Conservation (phyloP, 202 grass and related monocot species). For the Miscanthus sacchariflorus region DNA sequence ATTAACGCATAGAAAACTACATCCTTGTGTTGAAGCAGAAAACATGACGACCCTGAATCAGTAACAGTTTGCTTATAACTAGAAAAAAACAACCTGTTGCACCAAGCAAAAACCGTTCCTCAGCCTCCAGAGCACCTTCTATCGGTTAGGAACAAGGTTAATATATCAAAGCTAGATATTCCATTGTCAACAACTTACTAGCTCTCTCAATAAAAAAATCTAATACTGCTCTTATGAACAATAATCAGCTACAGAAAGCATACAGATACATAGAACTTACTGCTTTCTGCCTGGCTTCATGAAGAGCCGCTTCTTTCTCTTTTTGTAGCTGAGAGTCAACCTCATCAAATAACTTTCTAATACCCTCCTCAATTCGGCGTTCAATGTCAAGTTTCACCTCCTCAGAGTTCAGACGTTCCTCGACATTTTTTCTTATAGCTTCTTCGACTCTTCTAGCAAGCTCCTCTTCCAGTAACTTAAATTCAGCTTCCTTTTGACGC, state of each 20-base stretch:
- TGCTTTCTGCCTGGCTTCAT: slow-evolving; percentile 63
- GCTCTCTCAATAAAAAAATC: not conserved
- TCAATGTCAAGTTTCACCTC: slow-evolving; percentile 67
- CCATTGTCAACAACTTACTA: not conserved
- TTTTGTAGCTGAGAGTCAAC: slow-evolving; percentile 68
- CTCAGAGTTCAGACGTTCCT: slow-evolving; percentile 63
- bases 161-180: not conserved
- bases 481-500: slow-evolving; percentile 76
- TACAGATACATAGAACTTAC: slow-evolving; percentile 41
- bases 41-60: not conserved
- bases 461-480: slow-evolving; percentile 78
- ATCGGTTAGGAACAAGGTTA: not conserved
- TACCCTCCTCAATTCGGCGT: slow-evolving; percentile 65
- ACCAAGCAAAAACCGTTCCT: not conserved
- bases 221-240: slow-evolving; percentile 11
- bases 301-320: slow-evolving; percentile 66
- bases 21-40: not conserved
- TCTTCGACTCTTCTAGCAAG: slow-evolving; percentile 69
- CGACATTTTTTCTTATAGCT: slow-evolving; percentile 68
- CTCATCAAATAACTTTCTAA: slow-evolving; percentile 72
- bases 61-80: not conserved
- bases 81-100: not conserved
- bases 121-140: not conserved
- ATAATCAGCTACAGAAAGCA: slow-evolving; percentile 27
- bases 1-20: not conserved